These are phyloP conservation scores for Toxoplasma gondii DNA, from an alignment of 169 alveolate species.

Conservation along the genomic window DNA sequence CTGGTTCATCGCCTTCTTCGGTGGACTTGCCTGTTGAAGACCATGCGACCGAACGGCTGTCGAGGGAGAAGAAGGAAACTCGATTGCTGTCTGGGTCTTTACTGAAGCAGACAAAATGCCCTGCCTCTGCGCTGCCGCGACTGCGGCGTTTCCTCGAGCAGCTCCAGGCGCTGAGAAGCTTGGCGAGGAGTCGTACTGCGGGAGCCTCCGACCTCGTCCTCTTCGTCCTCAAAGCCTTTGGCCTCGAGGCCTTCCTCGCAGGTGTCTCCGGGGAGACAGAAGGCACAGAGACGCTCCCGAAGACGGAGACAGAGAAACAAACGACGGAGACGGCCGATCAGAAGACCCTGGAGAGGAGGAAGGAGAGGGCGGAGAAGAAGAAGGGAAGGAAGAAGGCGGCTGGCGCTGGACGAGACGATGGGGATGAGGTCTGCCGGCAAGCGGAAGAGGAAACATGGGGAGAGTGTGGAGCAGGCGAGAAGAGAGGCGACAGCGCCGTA, in stretches of 20 bases:
- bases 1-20: too few species aligned
- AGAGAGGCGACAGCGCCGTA: too few species aligned
- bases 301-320: not conserved
- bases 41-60: too few species aligned
- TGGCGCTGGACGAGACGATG: not conserved
- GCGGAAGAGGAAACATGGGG: too few species aligned
- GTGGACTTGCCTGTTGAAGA: too few species aligned
- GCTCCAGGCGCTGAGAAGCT: not conserved
- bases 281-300: not conserved
- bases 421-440: not conserved
- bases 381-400: not conserved
- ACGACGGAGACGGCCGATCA: not conserved
- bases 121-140: not conserved
- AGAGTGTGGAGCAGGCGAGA: too few species aligned
- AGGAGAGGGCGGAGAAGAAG: not conserved
- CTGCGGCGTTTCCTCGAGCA: not conserved
- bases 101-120: not conserved
- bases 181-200: not conserved
- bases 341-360: not conserved
- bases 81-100: not conserved
- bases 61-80: too few species aligned
- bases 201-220: not conserved
- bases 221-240: not conserved
- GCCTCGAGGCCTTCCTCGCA: conserved; percentile 5
- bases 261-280: not conserved